A percentile compares a stretch with the other conserved stretches of the same genome.
Conservation (phyloP, 768 basidiomycete species). For the Trametes punicea region DNA sequence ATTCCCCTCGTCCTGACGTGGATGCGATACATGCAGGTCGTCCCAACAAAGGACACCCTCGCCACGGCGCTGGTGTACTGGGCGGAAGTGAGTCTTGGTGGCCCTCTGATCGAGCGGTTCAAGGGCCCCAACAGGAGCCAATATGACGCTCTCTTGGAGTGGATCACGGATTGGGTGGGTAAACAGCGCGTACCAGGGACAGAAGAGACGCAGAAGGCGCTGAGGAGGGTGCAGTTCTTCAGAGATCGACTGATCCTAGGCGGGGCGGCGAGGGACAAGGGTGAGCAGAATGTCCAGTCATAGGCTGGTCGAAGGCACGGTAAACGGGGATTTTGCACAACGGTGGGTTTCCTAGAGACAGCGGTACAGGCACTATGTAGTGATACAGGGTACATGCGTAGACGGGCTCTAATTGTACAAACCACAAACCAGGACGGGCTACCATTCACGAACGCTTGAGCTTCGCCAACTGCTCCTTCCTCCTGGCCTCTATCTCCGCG, state of each 20-base stretch:
- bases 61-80: slow-evolving; percentile 65
- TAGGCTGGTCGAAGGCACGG: neutral
- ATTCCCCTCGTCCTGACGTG: slow-evolving; percentile 68
- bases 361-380: slow-evolving; percentile 6
- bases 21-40: slow-evolving; percentile 61
- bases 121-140: slow-evolving; percentile 27
- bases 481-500: slow-evolving; percentile 61
- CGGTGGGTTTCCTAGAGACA: neutral
- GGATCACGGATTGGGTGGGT: slow-evolving; percentile 61
- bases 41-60: slow-evolving; percentile 53
- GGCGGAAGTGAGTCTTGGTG: slow-evolving; percentile 63
- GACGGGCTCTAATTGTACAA: slow-evolving; percentile 2
- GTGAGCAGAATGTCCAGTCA: neutral
- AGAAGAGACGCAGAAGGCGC: slow-evolving; percentile 30
- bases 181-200: slow-evolving; percentile 42
- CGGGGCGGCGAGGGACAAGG: neutral
- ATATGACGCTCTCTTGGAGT: slow-evolving; percentile 44
- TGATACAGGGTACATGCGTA: slow-evolving; percentile 9
- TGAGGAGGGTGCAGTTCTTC: slow-evolving; percentile 10
- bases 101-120: slow-evolving; percentile 51
- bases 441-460: slow-evolving; percentile 14
- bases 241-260: slow-evolving; percentile 1
- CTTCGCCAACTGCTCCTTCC: slow-evolving; percentile 29
- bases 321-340: neutral
- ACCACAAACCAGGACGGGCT: neutral